Conservation (phyloP, 257 asterid species). For the Coffea eugenioides region DNA sequence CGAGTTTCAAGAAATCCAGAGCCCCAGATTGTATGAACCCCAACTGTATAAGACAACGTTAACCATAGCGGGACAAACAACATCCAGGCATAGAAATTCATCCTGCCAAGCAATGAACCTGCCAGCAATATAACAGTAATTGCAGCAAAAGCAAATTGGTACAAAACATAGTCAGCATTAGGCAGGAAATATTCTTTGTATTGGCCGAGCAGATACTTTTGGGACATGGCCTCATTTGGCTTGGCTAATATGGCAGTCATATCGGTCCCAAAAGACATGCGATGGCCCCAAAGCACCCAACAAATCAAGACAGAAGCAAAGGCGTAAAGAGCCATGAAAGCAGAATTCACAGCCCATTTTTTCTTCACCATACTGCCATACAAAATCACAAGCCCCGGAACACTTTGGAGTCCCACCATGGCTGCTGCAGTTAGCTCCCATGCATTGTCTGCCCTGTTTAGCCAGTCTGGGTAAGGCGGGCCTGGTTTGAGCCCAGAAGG, state of each 20-base stretch:
- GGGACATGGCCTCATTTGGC: conserved; percentile 31
- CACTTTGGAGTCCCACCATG: conserved; percentile 76
- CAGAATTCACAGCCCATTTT: conserved; percentile 75
- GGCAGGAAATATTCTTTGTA: conserved; percentile 28
- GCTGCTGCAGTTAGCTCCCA: conserved; percentile 64
- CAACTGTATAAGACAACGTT: conserved; percentile 56
- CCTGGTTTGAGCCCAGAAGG: conserved; percentile 32
- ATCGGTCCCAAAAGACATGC: conserved; percentile 52
- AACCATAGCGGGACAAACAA: conserved; percentile 62
- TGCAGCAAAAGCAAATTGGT: conserved; percentile 72
- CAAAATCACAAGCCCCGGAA: conserved; percentile 63
- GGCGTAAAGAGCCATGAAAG: conserved; percentile 76
- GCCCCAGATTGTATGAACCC: conserved; percentile 65
- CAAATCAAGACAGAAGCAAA: conserved; percentile 63
- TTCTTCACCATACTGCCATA: conserved; percentile 80
- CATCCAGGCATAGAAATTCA: conserved; percentile 77
- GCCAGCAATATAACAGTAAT: conserved; percentile 62
- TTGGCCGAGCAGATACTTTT: conserved; percentile 17
- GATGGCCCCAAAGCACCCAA: conserved; percentile 65
- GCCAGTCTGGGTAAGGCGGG: conserved; percentile 42
- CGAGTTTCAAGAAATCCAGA: conserved; percentile 38
- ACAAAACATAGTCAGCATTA: conserved; percentile 44
- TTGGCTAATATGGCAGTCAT: conserved; percentile 31
- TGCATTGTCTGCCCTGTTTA: conserved; percentile 59
- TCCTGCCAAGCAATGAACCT: conserved; percentile 65